Percentiles rank a stretch among this genome's conserved stretches.
Evolutionary conservation across 1,284 basidiomycete species (phyloP).

Genomic region (Cutaneotrichosporon cyanovorans): DNA sequence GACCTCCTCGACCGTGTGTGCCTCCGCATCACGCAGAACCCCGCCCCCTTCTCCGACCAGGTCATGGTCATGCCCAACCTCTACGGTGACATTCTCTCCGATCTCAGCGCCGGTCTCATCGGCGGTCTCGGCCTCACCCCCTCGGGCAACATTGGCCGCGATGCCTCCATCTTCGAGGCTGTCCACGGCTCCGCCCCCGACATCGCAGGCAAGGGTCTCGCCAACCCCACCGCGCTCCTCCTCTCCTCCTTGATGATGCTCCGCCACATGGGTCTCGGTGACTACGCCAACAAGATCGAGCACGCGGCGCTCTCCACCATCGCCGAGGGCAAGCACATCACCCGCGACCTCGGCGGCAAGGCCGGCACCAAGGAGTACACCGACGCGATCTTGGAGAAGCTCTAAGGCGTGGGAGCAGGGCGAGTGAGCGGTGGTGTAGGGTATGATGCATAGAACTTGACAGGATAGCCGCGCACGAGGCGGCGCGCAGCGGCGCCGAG

Average conservation of each 20-base stretch:
- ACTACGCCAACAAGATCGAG: constrained; percentile 85
- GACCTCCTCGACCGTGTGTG: constrained; percentile 96
- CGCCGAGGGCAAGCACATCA: constrained; percentile 86
- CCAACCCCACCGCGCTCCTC: constrained; percentile 95
- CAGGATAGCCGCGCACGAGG: too few relatives aligned
- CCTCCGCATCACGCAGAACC: constrained; percentile 66
- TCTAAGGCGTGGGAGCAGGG: too few relatives aligned
- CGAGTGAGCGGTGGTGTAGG: too few relatives aligned
- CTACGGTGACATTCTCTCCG: constrained; percentile 83
- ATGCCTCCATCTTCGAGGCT: constrained; percentile 99
- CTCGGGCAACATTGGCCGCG: constrained; percentile 96
- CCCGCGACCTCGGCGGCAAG: constrained; percentile 86
- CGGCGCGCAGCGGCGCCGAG: too few relatives aligned
- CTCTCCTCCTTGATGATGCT: constrained; percentile 97
- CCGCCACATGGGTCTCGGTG: constrained; percentile 86
- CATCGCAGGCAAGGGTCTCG: constrained; percentile 77
- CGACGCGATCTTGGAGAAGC: constrained; percentile 62
- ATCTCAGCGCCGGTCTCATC: constrained; percentile 98
- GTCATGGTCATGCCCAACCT: constrained; percentile 99
- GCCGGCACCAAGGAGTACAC: constrained; percentile 83
- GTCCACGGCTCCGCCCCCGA: constrained; percentile 87
- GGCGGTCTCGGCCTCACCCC: constrained; percentile 96
- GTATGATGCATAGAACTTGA: too few relatives aligned
- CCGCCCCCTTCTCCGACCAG: constrained; percentile 84
- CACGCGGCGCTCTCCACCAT: constrained; percentile 82